A percentile compares a stretch with the other conserved stretches of the same genome.
These are phyloP conservation scores for Scedosporium dehoogii DNA, from an alignment of 2,329 filamentous ascomycete species.

Conservation along the genomic window DNA sequence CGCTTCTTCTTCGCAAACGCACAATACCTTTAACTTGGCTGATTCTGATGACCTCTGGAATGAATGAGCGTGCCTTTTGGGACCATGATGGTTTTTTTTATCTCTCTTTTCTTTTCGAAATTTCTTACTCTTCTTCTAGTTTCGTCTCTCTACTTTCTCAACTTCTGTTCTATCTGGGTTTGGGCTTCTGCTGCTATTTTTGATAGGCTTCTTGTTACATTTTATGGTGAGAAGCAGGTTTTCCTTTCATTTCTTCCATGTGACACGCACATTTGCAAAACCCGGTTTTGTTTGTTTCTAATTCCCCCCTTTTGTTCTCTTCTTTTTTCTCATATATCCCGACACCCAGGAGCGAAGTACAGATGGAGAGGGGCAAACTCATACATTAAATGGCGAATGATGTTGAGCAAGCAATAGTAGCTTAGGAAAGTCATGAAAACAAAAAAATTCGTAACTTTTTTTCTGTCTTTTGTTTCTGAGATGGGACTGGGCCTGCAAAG, in stretches of 20 bases:
- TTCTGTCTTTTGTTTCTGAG: not conserved
- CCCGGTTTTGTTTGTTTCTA: not conserved
- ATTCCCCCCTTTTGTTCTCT: not conserved
- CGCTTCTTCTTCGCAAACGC: not conserved
- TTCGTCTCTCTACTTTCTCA: not conserved
- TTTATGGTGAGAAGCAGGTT: not conserved
- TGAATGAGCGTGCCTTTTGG: not conserved
- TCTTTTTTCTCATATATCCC: not conserved
- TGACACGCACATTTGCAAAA: not conserved
- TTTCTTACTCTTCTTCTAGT: not conserved
- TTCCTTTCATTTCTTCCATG: not conserved
- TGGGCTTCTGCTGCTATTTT: not conserved
- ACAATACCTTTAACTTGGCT: not conserved
- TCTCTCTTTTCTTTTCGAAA: not conserved
- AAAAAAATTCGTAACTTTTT: not conserved
- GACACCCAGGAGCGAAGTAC: not conserved
- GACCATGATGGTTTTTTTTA: not conserved
- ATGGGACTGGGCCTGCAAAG: not conserved
- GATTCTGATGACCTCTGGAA: not conserved
- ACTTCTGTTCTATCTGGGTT: not conserved
- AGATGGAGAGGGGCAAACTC: not conserved
- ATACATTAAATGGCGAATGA: not conserved
- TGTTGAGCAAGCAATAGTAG: not conserved
- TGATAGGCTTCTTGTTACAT: not conserved
- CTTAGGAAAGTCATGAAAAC: not conserved